phyloP scores from a whole-genome alignment of 768 basidiomycete species.

The Podaxis pistillaris region DNA sequence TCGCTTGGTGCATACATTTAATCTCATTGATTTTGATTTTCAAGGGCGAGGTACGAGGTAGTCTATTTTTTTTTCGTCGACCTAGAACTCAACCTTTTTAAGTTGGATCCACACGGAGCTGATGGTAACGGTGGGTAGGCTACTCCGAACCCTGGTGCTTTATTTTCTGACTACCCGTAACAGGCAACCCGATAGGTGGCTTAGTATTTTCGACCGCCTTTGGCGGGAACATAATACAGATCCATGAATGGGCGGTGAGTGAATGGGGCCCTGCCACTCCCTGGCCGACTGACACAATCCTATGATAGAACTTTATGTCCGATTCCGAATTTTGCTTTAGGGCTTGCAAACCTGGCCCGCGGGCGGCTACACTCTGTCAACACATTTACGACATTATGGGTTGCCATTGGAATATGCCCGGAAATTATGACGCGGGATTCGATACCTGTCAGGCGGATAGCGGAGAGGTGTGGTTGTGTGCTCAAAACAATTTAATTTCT shows the following conservation, averaged over 20 bases:
- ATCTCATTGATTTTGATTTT: neutral
- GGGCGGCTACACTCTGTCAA: slow-evolving; percentile 54
- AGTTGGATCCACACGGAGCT: slow-evolving; percentile 71
- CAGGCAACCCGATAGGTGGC: slow-evolving; percentile 60
- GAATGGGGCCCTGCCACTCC: neutral
- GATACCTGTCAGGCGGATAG: slow-evolving; percentile 54
- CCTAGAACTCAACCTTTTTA: neutral
- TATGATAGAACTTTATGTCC: slow-evolving; percentile 57
- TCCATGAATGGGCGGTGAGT: slow-evolving; percentile 73
- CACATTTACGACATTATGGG: slow-evolving; percentile 59
- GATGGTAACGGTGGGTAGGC: slow-evolving; percentile 45
- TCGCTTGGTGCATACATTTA: neutral
- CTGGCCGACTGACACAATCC: neutral
- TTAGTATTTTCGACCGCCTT: slow-evolving; percentile 76
- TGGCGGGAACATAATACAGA: slow-evolving; percentile 46
- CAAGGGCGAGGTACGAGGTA: slow-evolving; percentile 25
- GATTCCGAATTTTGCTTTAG: slow-evolving; percentile 68
- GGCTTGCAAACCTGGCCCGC: slow-evolving; percentile 54
- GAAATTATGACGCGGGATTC: slow-evolving; percentile 44
- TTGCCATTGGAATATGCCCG: slow-evolving; percentile 64
- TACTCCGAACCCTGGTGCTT: neutral
- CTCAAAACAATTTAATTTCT: slow-evolving; percentile 4
- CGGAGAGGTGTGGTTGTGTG: slow-evolving; percentile 35
- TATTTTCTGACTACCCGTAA: neutral
- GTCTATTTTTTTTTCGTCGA: neutral